Evolutionary conservation across 768 basidiomycete genomes (phyloP), one percentile per base, ranked within the genome.

Genomic region (Hydnum rufescens): DNA sequence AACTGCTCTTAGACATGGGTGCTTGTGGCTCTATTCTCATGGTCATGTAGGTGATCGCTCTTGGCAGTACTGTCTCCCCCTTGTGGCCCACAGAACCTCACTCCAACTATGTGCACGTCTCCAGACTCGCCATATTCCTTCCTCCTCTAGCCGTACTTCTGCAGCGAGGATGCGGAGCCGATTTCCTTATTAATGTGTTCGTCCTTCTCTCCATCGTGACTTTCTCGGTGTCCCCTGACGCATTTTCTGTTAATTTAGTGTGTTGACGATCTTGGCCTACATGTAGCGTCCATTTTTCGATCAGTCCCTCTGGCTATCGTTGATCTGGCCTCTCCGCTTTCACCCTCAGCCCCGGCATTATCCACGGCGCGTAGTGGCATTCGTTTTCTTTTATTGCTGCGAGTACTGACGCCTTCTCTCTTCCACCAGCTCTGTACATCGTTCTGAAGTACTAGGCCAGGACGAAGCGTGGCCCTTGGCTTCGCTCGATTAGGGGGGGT

Each of bases 141-240:
- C 85, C 87, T 5, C 89, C 89, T 54, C 62, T 93, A 2, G 87
- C 80, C 53, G 89, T 93, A 25, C 88, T 89, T 68, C 67, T 92
- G 25, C 87, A 92, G 68, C 74, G 84, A 51, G 89, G 89, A 25
- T 90, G 86, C 62, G 68, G 70, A 32, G 76, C 74, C 22, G 86
- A 90, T 63, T 65, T 92, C 64, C 53, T 69, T 51, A 85, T 89
- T 67, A 88, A 89, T 68, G 78, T 65, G 50, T 23, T 36, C 32
- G 4, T 53, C 43, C 43, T 47, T 51, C 32, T 26, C 25, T 34
- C 32, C 3, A 44, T 32, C 32, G 3, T 52, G 13, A 6, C 23
- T 18, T 43, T 19, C 32, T 4, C 28, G 25, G 28, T 13, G 3
- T 42, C 16, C 30, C 51, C 5, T 54, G 57, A 43, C 51, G 28